Base-by-base conservation (phyloP, 257 asterid genomes). In the Scutellaria minor region DNA sequence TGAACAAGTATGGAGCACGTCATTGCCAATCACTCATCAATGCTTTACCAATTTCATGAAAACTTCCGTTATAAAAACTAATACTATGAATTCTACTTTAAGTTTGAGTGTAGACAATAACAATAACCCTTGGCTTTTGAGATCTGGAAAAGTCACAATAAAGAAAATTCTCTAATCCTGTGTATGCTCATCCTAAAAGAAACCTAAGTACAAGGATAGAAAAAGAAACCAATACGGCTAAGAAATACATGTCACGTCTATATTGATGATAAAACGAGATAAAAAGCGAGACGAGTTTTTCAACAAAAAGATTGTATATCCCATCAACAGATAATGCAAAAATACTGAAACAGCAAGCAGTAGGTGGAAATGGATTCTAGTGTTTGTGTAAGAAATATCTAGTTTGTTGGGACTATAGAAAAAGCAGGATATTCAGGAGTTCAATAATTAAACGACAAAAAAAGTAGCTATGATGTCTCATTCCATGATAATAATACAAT, bases 1-100 rank as follows among this genome's bases (percentile, higher is more conserved):
- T 79, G 83, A 59, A 69, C 31, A 64, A 74, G 77, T 79, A 79
- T 79, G 79, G 80, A 70, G 80, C 77, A 79, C 65, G 75, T 68
- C 68, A 63, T 42, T 47, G 66, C 50, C 74, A 69, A 76, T 74
- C 57, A 31, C 77, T 47, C 83, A 55, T 39, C 61, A 79, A 57
- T 73, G 77, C 78, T 63, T 13, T 20, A 37, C 18, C 6, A 18
- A 72, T 50, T 42, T 72, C 70, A 18, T 55, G 76, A 44, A 71
- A 53, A 62, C 31, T 70, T 72, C 51, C 59, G 40, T 27, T 18
- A 1, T 14, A 35, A 70, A 64, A 56, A 31, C 37, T 31, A 31
- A 31, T 31, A 31, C 37, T 31, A 31, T 1, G 37, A 31, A 31
- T 31, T 4, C 37, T 4, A 31, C 37, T 31, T 31, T 31, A 2